Percentiles rank a stretch among this genome's conserved stretches.
Conservation (phyloP, 495 filamentous ascomycete species). For the Neurospora sp. region DNA sequence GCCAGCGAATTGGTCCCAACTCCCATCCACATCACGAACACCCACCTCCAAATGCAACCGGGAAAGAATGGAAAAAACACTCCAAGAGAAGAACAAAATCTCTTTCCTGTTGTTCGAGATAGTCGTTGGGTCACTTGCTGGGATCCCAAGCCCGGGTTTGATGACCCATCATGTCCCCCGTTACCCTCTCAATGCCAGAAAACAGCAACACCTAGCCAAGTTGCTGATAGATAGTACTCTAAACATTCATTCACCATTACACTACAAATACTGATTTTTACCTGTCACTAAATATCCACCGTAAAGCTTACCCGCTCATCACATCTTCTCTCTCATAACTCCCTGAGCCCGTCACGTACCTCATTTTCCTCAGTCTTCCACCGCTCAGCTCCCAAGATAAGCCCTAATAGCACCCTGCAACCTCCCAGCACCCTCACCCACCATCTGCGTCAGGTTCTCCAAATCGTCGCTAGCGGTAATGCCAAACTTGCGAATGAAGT, state of each 20-base stretch:
- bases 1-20: too few relatives aligned
- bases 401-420: slow-evolving; percentile 81
- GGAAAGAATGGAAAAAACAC: neutral
- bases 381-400: slow-evolving; percentile 49
- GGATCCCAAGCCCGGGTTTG: too few relatives aligned
- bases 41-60: neutral
- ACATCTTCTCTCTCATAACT: neutral
- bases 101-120: neutral
- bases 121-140: neutral
- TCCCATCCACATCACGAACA: too few relatives aligned
- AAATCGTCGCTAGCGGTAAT: slow-evolving; percentile 91
- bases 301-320: neutral
- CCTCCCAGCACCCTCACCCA: slow-evolving; percentile 76
- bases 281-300: neutral
- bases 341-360: neutral
- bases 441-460: slow-evolving; percentile 69
- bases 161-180: too few relatives aligned
- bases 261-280: neutral
- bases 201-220: neutral
- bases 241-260: neutral
- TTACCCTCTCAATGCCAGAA: neutral
- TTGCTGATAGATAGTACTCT: neutral
- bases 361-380: neutral
- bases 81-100: neutral
- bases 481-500: slow-evolving; percentile 88